Evolutionary conservation across 805 yeast species (phyloP), one percentile per base, ranked within the genome.

Genomic region (Wickerhamomyces rabaulensis): DNA sequence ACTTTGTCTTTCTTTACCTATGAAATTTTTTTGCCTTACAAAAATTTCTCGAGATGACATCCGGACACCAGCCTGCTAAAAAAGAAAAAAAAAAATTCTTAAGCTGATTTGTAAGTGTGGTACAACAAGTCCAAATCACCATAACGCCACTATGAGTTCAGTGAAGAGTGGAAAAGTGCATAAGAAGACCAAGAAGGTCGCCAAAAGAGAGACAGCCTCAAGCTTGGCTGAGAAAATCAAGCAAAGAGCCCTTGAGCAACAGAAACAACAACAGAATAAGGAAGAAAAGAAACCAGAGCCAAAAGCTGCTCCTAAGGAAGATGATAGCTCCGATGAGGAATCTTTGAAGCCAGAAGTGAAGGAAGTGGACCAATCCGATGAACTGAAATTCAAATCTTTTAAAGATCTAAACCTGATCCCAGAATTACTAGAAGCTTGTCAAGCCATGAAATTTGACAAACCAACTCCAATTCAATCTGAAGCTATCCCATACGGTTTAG

Each of bases 401-500:
- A 54, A 63, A 15, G 82, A 82, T 29, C 68, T 87, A 45, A 78
- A 84, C 15, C 67, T 88, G 43, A 82, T 87, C 39, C 88, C 88
- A 1, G 95, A 87, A 58, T 73, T 94, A 21, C 66, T 87, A 26
- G 94, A 88, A 55, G 84, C 97, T 0, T 80, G 94, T 53, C 80
- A 82, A 46, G 74, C 75, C 27, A 69, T 94, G 69, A 85, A 88
- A 47, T 94, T 75, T 65, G 71, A 78, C 16, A 80, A 76, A 54
- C 98, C 99, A 38, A 91, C 98, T 0, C 96, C 98, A 10, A 94
- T 92, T 64, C 99, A 92, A 69, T 78, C 84, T 8, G 89, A 88
- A 65, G 79, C 97, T 12, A 86, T 92, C 51, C 98, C 98, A 1
- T 85, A 86, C 54, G 97, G 96, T 3, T 68, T 94, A 17, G 80